These are phyloP conservation scores for Raphanus raphanistrum DNA, from an alignment of 345 rosid genomes.

Conservation along the genomic window DNA sequence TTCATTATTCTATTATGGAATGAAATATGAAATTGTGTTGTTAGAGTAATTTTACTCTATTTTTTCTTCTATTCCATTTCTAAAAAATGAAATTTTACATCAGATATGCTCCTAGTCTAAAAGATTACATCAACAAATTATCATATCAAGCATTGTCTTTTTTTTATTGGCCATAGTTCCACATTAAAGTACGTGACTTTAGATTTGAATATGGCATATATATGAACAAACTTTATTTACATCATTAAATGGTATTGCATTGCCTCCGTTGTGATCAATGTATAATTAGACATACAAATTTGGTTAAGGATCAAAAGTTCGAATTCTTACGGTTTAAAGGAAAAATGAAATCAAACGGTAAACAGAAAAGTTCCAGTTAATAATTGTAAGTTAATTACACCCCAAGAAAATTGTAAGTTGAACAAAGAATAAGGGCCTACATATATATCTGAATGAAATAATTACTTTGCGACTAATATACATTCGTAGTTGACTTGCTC, in stretches of 20 bases:
- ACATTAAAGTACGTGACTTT: neutral
- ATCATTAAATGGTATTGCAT: neutral
- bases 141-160: neutral
- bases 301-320: neutral
- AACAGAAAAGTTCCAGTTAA: neutral
- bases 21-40: no score
- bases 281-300: neutral
- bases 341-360: neutral
- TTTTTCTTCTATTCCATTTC: no score
- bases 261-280: neutral
- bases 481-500: conserved; percentile 37
- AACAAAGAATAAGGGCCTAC: conserved; percentile 33
- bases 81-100: no score
- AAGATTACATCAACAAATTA: neutral
- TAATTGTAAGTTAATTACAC: neutral
- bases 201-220: neutral
- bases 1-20: no score
- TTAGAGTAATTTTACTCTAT: no score
- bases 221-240: neutral
- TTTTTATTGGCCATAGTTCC: neutral
- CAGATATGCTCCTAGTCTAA: neutral
- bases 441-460: conserved; percentile 21
- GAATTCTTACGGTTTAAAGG: neutral
- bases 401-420: neutral
- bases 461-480: conserved; percentile 16